Evolutionary conservation across 257 asterid genomes (phyloP), one percentile per base, ranked within the genome.

Genomic region (Solanum chiquidenum): DNA sequence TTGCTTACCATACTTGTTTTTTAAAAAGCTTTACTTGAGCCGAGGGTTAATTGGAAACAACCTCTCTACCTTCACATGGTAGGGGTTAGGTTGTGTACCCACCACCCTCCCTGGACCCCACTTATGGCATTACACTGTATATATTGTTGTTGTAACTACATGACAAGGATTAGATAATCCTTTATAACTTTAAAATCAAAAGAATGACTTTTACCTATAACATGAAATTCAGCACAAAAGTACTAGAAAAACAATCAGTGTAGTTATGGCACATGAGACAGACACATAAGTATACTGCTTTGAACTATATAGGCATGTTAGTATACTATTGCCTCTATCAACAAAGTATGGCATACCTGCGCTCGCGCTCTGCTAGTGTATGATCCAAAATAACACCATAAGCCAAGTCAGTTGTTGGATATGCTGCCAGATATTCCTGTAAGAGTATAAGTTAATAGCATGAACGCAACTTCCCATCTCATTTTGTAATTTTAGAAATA

Each of bases 341-440:
- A 86, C 38, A 71, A 34, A 34, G 31, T 74, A 77, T 35, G 37
- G 83, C 85, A 52, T 93, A 97, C 99, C 99, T 97, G 90, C 99
- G 98, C 44, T 97, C 99, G 87, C 98, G 92, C 93, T 97, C 99
- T 46, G 99, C 98, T 55, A 97, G 96, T 55, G 99, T 97, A 93
- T 97, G 99, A 83, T 97, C 99, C 89, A 97, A 92, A 87, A 97
- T 95, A 94, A 96, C 96, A 60, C 94, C 96, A 93, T 97, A 97
- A 31, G 99, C 98, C 94, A 95, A 90, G 91, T 97, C 99, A 86
- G 92, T 88, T 64, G 99, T 95, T 80, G 94, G 89, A 88, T 87
- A 91, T 86, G 94, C 82, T 84, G 99, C 98, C 92, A 97, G 87
- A 90, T 97, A 97, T 89, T 97, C 99, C 99, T 97, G 94, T 88